phyloP scores from a whole-genome alignment of 257 asterid species.

The Solanum tacnaense region DNA sequence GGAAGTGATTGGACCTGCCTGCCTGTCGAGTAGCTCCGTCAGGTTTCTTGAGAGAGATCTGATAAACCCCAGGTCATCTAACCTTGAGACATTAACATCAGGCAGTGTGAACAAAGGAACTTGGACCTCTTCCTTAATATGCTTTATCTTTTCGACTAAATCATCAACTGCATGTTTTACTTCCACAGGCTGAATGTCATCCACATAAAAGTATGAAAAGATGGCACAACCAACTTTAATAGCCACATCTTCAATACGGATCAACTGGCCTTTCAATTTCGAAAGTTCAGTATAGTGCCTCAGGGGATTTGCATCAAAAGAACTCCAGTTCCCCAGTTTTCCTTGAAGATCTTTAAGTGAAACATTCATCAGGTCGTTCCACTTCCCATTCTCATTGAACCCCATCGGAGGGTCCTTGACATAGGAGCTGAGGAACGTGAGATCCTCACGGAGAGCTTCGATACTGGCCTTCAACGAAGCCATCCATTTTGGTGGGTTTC shows the following conservation, averaged over 20 bases:
- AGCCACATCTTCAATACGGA: background rate
- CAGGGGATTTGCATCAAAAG: background rate
- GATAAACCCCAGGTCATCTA: background rate
- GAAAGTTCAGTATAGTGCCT: background rate
- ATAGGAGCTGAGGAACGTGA: background rate
- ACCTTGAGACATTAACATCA: background rate
- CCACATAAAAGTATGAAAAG: background rate
- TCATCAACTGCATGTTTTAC: background rate
- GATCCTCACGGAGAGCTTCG: background rate
- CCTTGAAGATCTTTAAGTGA: background rate
- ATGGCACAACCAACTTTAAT: background rate
- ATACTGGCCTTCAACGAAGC: too few relatives aligned
- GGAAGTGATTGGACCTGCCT: background rate
- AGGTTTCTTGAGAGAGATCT: background rate
- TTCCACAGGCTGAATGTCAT: background rate
- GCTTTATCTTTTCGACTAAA: background rate
- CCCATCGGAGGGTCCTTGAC: background rate
- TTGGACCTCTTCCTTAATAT: background rate
- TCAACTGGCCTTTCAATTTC: background rate
- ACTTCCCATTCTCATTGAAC: background rate
- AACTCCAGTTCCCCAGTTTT: background rate
- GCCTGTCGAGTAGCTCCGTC: background rate
- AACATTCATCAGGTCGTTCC: background rate
- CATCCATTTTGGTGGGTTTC: background rate
- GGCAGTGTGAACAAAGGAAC: background rate